A percentile compares a stretch with the other conserved stretches of the same genome.
These are phyloP conservation scores for Neonectria neomacrospora DNA, from an alignment of 2,329 filamentous ascomycete genomes.

Conservation along the genomic window DNA sequence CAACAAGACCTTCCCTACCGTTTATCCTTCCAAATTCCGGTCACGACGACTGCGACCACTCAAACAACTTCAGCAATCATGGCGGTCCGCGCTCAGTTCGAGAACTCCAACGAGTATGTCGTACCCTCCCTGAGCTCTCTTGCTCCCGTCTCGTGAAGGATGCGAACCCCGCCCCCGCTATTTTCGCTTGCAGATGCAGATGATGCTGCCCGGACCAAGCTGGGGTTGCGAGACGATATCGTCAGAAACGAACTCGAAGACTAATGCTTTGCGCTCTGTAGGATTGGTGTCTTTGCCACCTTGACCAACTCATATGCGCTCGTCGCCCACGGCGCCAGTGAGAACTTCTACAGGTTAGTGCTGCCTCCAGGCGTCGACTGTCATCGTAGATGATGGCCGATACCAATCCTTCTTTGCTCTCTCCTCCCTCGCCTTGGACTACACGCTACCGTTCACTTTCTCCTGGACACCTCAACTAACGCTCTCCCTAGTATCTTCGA, in stretches of 20 bases:
- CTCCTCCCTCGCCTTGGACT: neutral
- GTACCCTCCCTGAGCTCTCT: constrained; percentile 8
- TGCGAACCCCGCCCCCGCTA: constrained; percentile 39
- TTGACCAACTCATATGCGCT: constrained; percentile 98
- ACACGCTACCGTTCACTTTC: constrained; percentile 1
- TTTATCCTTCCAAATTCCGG: constrained; percentile 33
- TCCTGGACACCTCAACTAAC: constrained; percentile 6
- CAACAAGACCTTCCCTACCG: neutral
- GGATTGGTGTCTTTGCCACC: constrained; percentile 95
- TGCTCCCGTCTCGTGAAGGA: neutral
- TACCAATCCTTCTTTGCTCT: neutral
- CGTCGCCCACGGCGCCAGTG: constrained; percentile 91
- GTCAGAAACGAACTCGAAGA: neutral
- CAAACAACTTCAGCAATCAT: constrained; percentile 55
- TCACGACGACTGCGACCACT: constrained; percentile 27
- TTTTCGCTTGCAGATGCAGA: constrained; percentile 2
- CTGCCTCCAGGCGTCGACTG: neutral
- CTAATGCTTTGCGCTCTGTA: constrained; percentile 51
- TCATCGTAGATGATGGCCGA: neutral
- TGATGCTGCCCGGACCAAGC: neutral
- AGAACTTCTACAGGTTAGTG: constrained; percentile 93
- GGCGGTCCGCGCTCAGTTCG: constrained; percentile 80
- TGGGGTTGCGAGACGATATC: neutral
- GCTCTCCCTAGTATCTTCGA: constrained; percentile 82
- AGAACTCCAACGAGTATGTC: constrained; percentile 89